These are phyloP conservation scores for Penicillium bialowiezense DNA, from an alignment of 495 filamentous ascomycete species.

Conservation along the genomic window DNA sequence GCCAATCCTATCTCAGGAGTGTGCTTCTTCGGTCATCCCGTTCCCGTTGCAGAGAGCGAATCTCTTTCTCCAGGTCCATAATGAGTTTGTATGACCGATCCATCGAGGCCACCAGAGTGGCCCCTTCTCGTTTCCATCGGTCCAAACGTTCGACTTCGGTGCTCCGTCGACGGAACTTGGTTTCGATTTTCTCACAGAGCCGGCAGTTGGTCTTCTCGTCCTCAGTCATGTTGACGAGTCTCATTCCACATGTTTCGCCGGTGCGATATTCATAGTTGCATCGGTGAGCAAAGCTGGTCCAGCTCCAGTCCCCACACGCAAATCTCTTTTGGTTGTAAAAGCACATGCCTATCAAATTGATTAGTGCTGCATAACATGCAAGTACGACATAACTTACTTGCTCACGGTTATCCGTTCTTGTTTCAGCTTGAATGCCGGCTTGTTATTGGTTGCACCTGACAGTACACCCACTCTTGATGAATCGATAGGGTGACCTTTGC, in stretches of 20 bases:
- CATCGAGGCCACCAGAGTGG: conserved; percentile 74
- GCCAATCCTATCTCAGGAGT: conserved; percentile 24
- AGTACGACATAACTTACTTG: conserved; percentile 35
- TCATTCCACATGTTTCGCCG: conserved; percentile 97
- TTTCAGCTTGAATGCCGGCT: conserved; percentile 33
- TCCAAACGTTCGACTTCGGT: conserved; percentile 75
- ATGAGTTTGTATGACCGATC: conserved; percentile 69
- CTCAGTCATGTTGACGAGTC: conserved; percentile 73
- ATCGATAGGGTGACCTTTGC: conserved; percentile 38
- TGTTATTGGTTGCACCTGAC: conserved; percentile 34
- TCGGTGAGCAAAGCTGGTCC: conserved; percentile 91
- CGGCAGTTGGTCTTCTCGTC: conserved; percentile 62
- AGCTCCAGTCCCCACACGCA: conserved; percentile 87
- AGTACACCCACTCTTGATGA: conserved; percentile 26
- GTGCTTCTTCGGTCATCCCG: conserved; percentile 36
- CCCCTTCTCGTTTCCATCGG: conserved; percentile 74
- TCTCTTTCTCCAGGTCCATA: conserved; percentile 58
- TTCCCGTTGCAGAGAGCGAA: conserved; percentile 49
- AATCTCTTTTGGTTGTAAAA: conserved; percentile 58
- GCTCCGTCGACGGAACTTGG: conserved; percentile 72
- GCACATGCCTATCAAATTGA: conserved; percentile 48
- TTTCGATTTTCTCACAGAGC: conserved; percentile 87
- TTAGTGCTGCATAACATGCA: conserved; percentile 28
- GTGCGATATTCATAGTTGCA: conserved; percentile 96
- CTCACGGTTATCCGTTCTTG: conserved; percentile 26